Conservation (phyloP, 192 early-diverging fungal genomes). For the Allomyces javanicus region DNA sequence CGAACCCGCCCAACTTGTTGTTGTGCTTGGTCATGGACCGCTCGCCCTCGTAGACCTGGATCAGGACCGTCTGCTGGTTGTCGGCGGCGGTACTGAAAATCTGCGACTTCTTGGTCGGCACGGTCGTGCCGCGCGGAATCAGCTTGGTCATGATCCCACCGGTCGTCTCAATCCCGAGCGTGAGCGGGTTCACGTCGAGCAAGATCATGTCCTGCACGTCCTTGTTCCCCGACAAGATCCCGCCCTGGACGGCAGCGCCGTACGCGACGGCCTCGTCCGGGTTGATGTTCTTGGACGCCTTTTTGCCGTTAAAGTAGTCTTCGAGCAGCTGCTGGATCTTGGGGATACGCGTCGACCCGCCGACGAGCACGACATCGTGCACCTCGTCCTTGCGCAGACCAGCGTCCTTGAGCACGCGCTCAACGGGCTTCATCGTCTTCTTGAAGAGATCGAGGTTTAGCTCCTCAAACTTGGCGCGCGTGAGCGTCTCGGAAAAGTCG, state of each 20-base stretch:
- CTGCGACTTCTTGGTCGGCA: constrained; percentile 96
- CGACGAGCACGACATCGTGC: constrained; percentile 91
- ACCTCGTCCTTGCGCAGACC: constrained; percentile 64
- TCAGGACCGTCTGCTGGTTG: constrained; percentile 90
- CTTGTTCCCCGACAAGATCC: constrained; percentile 60
- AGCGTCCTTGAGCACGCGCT: constrained; percentile 82
- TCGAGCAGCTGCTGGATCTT: constrained; percentile 84
- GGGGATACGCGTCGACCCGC: constrained; percentile 97
- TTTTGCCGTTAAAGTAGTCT: constrained; percentile 91
- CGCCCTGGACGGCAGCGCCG: constrained; percentile 92
- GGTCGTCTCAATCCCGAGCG: constrained; percentile 94
- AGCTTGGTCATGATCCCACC: constrained; percentile 94
- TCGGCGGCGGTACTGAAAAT: constrained; percentile 94
- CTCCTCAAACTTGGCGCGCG: constrained; percentile 94
- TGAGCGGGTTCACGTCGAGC: constrained; percentile 88
- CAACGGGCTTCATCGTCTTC: constrained; percentile 82
- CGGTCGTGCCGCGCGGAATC: constrained; percentile 76
- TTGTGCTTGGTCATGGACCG: constrained; percentile 94
- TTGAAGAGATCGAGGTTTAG: constrained; percentile 83
- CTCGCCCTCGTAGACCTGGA: constrained; percentile 96
- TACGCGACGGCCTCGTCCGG: constrained; percentile 97
- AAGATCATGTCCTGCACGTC: constrained; percentile 47
- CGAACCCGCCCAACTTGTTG: constrained; percentile 93
- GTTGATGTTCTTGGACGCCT: constrained; percentile 91
- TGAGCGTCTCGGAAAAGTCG: constrained; percentile 82